Percentiles rank a stretch among this genome's conserved stretches.
Evolutionary conservation across 345 rosid species (phyloP).

Genomic region (Xanthoceras sorbifolium): DNA sequence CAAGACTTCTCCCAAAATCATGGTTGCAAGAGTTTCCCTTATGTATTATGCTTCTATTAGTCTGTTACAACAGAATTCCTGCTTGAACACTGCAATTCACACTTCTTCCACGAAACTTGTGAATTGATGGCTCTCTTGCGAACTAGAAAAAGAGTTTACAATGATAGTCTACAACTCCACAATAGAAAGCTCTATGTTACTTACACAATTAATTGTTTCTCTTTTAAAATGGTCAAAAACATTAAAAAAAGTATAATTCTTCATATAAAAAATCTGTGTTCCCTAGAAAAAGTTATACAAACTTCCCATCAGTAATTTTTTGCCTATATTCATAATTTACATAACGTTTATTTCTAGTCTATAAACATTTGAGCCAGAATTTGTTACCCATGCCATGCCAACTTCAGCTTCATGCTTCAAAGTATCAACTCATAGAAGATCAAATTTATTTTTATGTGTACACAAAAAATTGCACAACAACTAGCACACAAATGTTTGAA

Average conservation of each 20-base stretch:
- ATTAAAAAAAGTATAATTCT: no score
- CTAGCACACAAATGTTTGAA: background rate
- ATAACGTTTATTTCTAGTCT: background rate
- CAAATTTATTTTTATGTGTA: no score
- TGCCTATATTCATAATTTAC: no score
- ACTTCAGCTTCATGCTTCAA: background rate
- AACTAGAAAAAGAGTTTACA: background rate
- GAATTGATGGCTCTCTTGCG: background rate
- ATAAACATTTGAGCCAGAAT: background rate
- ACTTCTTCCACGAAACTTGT: background rate
- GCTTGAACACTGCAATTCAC: background rate
- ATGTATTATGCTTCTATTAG: background rate
- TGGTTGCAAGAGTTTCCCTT: background rate
- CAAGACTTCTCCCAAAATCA: background rate
- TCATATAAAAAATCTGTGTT: background rate
- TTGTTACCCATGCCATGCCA: background rate
- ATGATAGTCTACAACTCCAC: no score
- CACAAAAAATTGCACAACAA: no score
- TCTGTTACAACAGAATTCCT: background rate
- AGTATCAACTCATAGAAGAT: background rate
- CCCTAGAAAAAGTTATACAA: background rate
- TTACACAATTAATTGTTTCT: background rate
- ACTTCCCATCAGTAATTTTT: no score
- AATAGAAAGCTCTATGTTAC: background rate
- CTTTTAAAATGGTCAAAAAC: background rate